Evolutionary conservation across 1,284 basidiomycete species (phyloP), one percentile per base, ranked within the genome.

Genomic region (Irpex sp.): DNA sequence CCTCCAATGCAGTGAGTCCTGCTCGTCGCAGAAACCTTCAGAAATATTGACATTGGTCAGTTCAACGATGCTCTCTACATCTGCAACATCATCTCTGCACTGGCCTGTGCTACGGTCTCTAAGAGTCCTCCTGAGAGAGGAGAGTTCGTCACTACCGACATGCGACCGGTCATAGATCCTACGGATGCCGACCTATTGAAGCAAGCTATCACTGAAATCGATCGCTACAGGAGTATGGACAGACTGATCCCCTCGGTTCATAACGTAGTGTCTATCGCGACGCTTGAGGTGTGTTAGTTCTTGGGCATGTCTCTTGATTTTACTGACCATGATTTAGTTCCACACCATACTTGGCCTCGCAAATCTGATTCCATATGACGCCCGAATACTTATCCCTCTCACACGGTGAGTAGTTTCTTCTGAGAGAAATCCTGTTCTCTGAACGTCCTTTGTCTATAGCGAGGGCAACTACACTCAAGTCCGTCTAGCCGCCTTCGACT

Each of bases 391-490:
- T 77, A 89, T 99, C 70, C 87, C 89, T 3, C 88, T 97, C 70
- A 97, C 97, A 53, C 85, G 96, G 89, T 96, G 67, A 64, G 84
- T 77, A 59, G 21, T 50, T 62, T 57, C 15, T 46, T 26, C 7
- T n/a, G 49, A 26, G 53, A n/a, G 4, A 9, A 39, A 2, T 39
- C 50, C 2, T 43, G 49, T 13, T 15, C 33, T 63, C 11, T 46
- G 61, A 53, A 35, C 39, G 47, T 58, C 37, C 53, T 63, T 54
- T 26, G 59, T 53, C 50, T 67, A 15, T 67, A 95, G 95, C 21
- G 94, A 97, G 75, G 96, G 95, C 51, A 97, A 97, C 72, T 96
- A 93, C 69, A 90, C 90, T 4, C 92, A 95, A 69, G 90, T 99
- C 37, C 91, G 97, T 35, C 83, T 95, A 58, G 88, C 93, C 2